Percentiles rank a stretch among this genome's conserved stretches.
Conservation (phyloP, 2,329 filamentous ascomycete genomes). For the Diaporthe vaccinii region DNA sequence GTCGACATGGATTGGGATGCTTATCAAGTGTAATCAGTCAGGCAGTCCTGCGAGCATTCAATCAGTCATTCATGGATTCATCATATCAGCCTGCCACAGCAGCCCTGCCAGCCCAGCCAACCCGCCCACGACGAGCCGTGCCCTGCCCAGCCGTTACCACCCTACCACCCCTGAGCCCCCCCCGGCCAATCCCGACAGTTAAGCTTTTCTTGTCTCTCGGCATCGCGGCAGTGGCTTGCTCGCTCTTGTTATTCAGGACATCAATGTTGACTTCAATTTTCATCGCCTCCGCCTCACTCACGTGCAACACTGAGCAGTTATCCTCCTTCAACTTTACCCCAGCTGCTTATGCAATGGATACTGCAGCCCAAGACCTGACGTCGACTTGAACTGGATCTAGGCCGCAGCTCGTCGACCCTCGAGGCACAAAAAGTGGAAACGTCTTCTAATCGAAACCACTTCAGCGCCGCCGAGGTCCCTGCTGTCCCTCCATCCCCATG, state of each 20-base stretch:
- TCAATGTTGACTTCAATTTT: not conserved
- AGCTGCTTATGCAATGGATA: constrained; percentile 14
- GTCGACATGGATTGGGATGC: constrained; percentile 2
- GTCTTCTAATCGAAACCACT: constrained; percentile 30
- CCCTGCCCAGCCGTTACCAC: not conserved
- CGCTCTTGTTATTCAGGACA: not conserved
- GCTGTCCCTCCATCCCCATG: constrained; percentile 29
- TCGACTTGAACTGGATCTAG: constrained; percentile 16
- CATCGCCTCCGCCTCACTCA: not conserved
- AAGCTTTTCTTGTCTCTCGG: constrained; percentile 25
- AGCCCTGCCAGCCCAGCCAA: not conserved
- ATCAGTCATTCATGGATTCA: constrained; percentile 32
- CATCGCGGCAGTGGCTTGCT: not conserved
- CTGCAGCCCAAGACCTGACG: constrained; percentile 16
- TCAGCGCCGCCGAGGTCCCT: constrained; percentile 11
- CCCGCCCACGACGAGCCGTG: not conserved
- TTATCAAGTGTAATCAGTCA: constrained; percentile 19
- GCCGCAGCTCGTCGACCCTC: constrained; percentile 7
- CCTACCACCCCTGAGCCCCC: not conserved
- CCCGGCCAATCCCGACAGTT: not conserved
- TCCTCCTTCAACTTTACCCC: constrained; percentile 7
- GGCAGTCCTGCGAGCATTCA: constrained; percentile 18
- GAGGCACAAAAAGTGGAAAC: constrained; percentile 24
- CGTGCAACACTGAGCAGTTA: not conserved
- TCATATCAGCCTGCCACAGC: constrained; percentile 1